phyloP scores from a whole-genome alignment of 805 yeast genomes.

The Candida insectalens region DNA sequence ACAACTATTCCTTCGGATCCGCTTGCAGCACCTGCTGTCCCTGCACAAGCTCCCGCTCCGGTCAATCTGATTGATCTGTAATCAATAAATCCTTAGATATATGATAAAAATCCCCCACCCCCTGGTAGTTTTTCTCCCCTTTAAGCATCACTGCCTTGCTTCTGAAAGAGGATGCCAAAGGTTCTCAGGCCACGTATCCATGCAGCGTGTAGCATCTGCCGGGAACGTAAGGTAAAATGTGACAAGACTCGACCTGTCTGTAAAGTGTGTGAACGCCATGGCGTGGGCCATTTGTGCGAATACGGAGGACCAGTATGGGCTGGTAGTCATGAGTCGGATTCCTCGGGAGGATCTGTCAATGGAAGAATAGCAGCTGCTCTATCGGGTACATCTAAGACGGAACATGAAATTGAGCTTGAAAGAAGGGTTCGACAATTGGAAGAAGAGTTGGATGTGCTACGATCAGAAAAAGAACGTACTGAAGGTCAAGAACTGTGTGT shows the following conservation, averaged over 20 bases:
- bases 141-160: too few species aligned
- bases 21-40: background rate
- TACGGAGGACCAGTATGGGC: constrained; percentile 19
- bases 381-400: too few species aligned
- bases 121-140: too few species aligned
- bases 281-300: constrained; percentile 16
- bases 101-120: too few species aligned
- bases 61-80: constrained; percentile 15
- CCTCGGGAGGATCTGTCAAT: too few species aligned
- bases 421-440: background rate
- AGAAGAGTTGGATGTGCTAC: background rate
- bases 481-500: constrained; percentile 9
- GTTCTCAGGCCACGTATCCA: constrained; percentile 28
- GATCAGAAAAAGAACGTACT: too few species aligned
- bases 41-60: constrained; percentile 7
- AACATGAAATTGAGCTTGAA: constrained; percentile 1
- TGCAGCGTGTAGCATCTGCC: constrained; percentile 34
- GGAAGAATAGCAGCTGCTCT: too few species aligned
- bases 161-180: too few species aligned
- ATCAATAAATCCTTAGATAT: too few species aligned
- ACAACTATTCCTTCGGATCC: background rate
- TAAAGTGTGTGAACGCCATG: constrained; percentile 18
- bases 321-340: too few species aligned
- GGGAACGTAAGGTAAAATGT: constrained; percentile 35
- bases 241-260: constrained; percentile 32